Conservation (phyloP, 1,284 basidiomycete species). For the Apiotrichum veenhuisii region DNA sequence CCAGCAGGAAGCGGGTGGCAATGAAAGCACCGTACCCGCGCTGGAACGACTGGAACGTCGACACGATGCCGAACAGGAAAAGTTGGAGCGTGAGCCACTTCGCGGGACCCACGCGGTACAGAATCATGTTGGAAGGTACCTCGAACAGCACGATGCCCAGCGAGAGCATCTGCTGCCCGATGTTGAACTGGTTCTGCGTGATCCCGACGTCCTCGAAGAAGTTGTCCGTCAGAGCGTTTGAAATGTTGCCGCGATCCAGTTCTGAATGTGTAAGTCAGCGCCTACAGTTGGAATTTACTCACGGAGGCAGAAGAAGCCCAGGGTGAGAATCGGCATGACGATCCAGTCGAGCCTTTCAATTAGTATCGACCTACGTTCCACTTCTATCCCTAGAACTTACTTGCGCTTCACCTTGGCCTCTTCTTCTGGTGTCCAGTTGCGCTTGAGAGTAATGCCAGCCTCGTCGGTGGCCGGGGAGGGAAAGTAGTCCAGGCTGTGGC, state of each 20-base stretch:
- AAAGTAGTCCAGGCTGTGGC: not conserved
- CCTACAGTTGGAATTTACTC: not conserved
- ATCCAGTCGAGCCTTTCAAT: slow-evolving; percentile 22
- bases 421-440: slow-evolving; percentile 14
- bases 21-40: slow-evolving; percentile 31
- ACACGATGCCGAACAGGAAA: slow-evolving; percentile 31
- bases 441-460: slow-evolving; percentile 6
- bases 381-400: slow-evolving; percentile 14
- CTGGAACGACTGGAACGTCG: slow-evolving; percentile 36
- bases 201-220: slow-evolving; percentile 36
- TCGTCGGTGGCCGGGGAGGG: not conserved
- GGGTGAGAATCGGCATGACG: slow-evolving; percentile 33
- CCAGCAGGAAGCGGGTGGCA: slow-evolving; percentile 31
- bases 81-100: slow-evolving; percentile 31
- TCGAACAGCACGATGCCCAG: slow-evolving; percentile 39
- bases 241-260: slow-evolving; percentile 26
- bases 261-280: not conserved
- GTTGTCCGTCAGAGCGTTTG: slow-evolving; percentile 32
- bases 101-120: slow-evolving; percentile 24
- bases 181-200: slow-evolving; percentile 36
- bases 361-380: not conserved
- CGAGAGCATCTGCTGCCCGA: slow-evolving; percentile 35
- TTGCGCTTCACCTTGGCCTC: slow-evolving; percentile 28
- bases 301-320: slow-evolving; percentile 37
- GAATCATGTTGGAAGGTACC: slow-evolving; percentile 30